Base-by-base conservation (phyloP, 2,329 filamentous ascomycete species). In the Ophiostoma australiae region DNA sequence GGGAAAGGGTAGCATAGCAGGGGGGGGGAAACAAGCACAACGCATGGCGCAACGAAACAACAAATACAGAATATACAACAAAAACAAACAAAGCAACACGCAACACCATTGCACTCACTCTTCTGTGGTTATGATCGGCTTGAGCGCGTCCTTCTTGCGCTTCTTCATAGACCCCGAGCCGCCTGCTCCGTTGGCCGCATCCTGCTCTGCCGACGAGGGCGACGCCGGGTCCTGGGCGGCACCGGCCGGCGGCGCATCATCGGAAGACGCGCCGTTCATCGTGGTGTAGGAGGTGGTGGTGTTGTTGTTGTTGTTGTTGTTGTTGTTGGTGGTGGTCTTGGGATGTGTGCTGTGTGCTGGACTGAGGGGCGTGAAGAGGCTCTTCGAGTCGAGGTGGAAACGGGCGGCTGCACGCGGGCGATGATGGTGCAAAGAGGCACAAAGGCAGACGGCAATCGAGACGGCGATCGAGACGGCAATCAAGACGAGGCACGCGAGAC, bases 81-180 rank as follows among this genome's bases (percentile, higher is more conserved):
- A 79, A 83, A 81, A 6, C 66, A 23, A 63, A 48, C 15, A 41
- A 63, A 27, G 33, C 8, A 23, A 67, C 11, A n/a, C 8, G 33
- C 8, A 23, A 67, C 11, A n/a, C 8, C 31, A n/a, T 37, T n/a
- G 17, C 81, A 68, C 73, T 75, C 77, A 74, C 67, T 77, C 80
- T 78, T 91, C 89, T 72, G 86, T 90, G 58, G 90, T 92, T 80
- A 92, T 90, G 77, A 92, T 92, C 76, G 90, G 90, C 81, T 91
- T 91, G 75, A 91, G 81, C 70, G 85, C 85, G 61, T 90, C 88
- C 84, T 92, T 92, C 83, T 90, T 89, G 77, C 89, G 86, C 84
- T 92, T 92, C 84, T 91, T 92, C 17, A 71, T 66, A 17, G 69
- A 67, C 31, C 61, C 69, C 23, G 67, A 71, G 74, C 39, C 41